Conservation (phyloP, 108 stramenopile genomes). For the Cyclotella kingstonii region DNA sequence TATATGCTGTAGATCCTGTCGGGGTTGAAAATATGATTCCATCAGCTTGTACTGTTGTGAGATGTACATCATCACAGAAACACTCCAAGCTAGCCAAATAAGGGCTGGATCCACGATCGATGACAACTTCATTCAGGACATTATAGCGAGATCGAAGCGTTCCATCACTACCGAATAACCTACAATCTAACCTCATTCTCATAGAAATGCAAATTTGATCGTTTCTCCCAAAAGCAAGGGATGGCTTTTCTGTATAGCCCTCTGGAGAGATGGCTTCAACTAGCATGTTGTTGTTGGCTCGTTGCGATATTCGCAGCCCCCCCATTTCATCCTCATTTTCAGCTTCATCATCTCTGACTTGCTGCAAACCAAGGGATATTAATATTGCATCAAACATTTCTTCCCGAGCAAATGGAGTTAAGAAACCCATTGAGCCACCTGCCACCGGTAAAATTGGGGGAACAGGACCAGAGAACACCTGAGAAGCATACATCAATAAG, state of each 20-base stretch:
- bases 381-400: conserved; percentile 77
- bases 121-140: conserved; percentile 95
- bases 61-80: conserved; percentile 87
- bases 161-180: conserved; percentile 72
- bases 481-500: conserved; percentile 71
- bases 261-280: conserved; percentile 24
- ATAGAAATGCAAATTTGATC: conserved; percentile 79
- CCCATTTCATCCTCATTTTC: neutral
- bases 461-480: conserved; percentile 58
- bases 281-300: conserved; percentile 33
- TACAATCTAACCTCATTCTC: conserved; percentile 89
- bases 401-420: conserved; percentile 83
- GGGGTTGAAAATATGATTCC: conserved; percentile 96
- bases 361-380: conserved; percentile 61
- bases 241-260: conserved; percentile 34
- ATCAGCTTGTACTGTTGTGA: conserved; percentile 97
- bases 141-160: conserved; percentile 63
- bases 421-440: conserved; percentile 92
- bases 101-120: conserved; percentile 90
- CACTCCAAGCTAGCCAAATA: conserved; percentile 90
- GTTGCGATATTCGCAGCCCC: conserved; percentile 15
- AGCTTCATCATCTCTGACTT: conserved; percentile 11
- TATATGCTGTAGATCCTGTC: conserved; percentile 96
- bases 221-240: conserved; percentile 62
- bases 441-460: conserved; percentile 90